Evolutionary conservation across 305 asterid genomes (phyloP), one percentile per base, ranked within the genome.

Genomic region (Fraxinus floribunda): DNA sequence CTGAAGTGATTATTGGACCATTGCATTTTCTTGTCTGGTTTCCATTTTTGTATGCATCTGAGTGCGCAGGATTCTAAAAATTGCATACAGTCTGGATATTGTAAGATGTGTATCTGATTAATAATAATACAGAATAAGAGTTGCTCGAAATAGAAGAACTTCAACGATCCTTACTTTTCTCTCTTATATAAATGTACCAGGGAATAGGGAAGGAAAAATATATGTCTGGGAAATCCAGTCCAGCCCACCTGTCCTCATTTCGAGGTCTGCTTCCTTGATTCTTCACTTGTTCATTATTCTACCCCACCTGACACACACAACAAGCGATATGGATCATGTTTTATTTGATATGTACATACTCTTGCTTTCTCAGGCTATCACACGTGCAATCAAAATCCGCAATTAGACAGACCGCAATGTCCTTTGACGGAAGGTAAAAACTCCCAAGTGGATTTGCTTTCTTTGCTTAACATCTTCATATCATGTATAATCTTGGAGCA

Each of bases 201-300:
- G 99, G 76, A 96, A 96, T 77, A 90, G 98, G 78, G 99, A 96
- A 88, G 99, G 99, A 66, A 94, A 93, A 92, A 90, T 95, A 85
- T 95, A 79, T 74, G 93, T 95, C 49, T 95, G 99, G 99, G 99
- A 96, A 87, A 87, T 94, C 86, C 99, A 92, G 74, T 90, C 97
- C 46, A 93, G 87, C 76, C 99, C 99, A 46, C 98, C 99, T 1
- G 90, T 86, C 82, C 94, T 96, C 66, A 86, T 93, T 78, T 89
- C 98, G 24, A 96, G 94, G 99, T 94, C 71, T 4, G 77, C 77
- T 86, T 80, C 78, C 82, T 35, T 82, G 78, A 72, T 76, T 71
- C 10, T 0, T 52, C 46, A 4, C 34, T 29, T 38, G 11, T 41
- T 20, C n/a, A 7, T 13, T 13, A 26, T 35, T 7, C 44, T 30